Conservation (phyloP, 148 eudicot species). For the Camellia japonica region DNA sequence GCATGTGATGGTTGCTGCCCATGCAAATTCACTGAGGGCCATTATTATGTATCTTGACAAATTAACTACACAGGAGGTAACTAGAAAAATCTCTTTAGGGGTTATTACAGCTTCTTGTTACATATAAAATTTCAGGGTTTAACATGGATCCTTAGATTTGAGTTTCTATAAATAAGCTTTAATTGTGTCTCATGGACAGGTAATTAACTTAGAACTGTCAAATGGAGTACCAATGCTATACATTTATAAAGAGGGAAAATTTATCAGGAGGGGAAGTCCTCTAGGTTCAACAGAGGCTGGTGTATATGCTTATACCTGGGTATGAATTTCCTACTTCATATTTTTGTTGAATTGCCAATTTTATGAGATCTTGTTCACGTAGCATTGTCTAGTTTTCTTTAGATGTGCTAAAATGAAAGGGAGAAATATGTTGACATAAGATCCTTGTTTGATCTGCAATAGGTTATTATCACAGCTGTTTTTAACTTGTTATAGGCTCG, state of each 20-base stretch:
- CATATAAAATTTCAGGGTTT: not conserved
- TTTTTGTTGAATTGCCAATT: not conserved
- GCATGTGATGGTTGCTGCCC: slow-evolving; percentile 62
- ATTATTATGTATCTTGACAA: slow-evolving; percentile 55
- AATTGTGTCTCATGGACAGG: slow-evolving; percentile 22
- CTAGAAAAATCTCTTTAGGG: not conserved
- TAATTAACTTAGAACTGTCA: slow-evolving; percentile 50
- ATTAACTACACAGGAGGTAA: slow-evolving; percentile 51
- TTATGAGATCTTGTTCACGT: not conserved
- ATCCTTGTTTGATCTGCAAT: not conserved
- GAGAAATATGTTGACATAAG: not conserved
- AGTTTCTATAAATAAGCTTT: not conserved
- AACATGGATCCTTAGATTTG: not conserved
- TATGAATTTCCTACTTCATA: slow-evolving; percentile 13
- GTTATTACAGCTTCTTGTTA: not conserved
- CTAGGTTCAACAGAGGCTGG: slow-evolving; percentile 44
- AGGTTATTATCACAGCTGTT: not conserved
- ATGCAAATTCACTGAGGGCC: slow-evolving; percentile 66
- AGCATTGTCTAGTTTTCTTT: not conserved
- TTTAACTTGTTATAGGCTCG: not conserved
- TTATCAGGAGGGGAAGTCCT: slow-evolving; percentile 56
- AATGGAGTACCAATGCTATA: slow-evolving; percentile 64
- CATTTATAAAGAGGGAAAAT: slow-evolving; percentile 38
- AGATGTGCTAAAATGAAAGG: not conserved
- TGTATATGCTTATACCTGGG: slow-evolving; percentile 54